Evolutionary conservation across 2,329 filamentous ascomycete genomes (phyloP).

Genomic region (Fusarium bulbicola): DNA sequence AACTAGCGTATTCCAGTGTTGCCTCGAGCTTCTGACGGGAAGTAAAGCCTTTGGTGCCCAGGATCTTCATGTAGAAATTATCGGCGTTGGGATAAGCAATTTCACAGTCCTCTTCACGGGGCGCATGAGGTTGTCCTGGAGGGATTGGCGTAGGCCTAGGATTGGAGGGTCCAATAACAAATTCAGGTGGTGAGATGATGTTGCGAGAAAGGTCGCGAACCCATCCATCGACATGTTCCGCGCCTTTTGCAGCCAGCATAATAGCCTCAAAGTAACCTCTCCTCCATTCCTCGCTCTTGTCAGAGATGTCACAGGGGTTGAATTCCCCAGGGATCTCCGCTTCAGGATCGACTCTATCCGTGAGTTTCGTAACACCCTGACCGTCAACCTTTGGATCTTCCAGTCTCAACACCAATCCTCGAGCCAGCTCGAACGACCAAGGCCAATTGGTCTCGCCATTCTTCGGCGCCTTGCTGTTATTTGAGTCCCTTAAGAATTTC

Average conservation of each 20-base stretch:
- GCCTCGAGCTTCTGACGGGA: conserved; percentile 83
- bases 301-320: conserved; percentile 73
- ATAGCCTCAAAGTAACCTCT: conserved; percentile 85
- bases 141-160: conserved; percentile 79
- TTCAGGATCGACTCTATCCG: conserved; percentile 67
- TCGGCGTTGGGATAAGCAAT: conserved; percentile 76
- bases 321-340: conserved; percentile 74
- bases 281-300: conserved; percentile 84
- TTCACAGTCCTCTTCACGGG: conserved; percentile 79
- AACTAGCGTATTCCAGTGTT: conserved; percentile 83
- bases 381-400: conserved; percentile 78
- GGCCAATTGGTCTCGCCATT: conserved; percentile 72
- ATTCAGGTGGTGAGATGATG: conserved; percentile 74
- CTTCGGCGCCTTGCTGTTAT: conserved; percentile 64
- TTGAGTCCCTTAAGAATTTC: conserved; percentile 72
- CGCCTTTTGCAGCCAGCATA: conserved; percentile 78
- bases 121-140: conserved; percentile 67
- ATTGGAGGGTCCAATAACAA: conserved; percentile 85
- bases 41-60: conserved; percentile 82
- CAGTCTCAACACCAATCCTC: conserved; percentile 69
- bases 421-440: conserved; percentile 67
- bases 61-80: conserved; percentile 80
- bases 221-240: conserved; percentile 85
- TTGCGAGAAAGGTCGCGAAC: conserved; percentile 73
- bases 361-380: conserved; percentile 65